Conservation (phyloP, 2,329 filamentous ascomycete species). For the Cytospora paraplurivora region DNA sequence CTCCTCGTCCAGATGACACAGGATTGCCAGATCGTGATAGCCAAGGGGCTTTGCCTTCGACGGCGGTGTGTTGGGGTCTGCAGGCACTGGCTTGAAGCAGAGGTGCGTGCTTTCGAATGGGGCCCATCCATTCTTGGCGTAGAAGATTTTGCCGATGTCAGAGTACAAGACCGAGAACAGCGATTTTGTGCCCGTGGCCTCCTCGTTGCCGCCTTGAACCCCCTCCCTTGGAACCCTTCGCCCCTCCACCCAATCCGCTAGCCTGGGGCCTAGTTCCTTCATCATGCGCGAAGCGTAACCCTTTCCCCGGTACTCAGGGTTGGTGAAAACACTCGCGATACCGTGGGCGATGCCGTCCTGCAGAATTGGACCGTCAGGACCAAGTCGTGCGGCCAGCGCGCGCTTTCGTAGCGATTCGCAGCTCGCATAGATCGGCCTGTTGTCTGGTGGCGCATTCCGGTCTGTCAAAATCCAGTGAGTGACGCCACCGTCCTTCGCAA, state of each 20-base stretch:
- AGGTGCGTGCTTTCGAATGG: slow-evolving; percentile 74
- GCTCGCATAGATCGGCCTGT: slow-evolving; percentile 60
- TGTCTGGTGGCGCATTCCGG: slow-evolving; percentile 38
- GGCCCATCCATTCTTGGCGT: slow-evolving; percentile 76
- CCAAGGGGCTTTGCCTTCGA: slow-evolving; percentile 49
- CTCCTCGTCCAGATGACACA: slow-evolving; percentile 66
- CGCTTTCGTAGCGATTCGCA: slow-evolving; percentile 67
- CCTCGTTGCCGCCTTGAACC: slow-evolving; percentile 28
- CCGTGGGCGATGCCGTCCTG: slow-evolving; percentile 69
- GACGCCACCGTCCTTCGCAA: slow-evolving; percentile 61
- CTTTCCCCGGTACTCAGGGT: slow-evolving; percentile 64
- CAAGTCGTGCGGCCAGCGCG: slow-evolving; percentile 48
- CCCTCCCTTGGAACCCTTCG: slow-evolving; percentile 26
- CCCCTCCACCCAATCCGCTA: slow-evolving; percentile 39
- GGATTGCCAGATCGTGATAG: slow-evolving; percentile 59
- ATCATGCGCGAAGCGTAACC: slow-evolving; percentile 82
- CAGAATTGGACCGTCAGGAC: slow-evolving; percentile 40
- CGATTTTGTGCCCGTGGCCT: slow-evolving; percentile 40
- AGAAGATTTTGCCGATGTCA: slow-evolving; percentile 83
- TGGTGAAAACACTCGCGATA: slow-evolving; percentile 78
- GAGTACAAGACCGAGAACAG: slow-evolving; percentile 82
- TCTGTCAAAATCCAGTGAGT: slow-evolving; percentile 67
- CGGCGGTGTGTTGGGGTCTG: slow-evolving; percentile 27
- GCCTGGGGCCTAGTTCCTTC: slow-evolving; percentile 56
- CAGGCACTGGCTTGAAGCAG: slow-evolving; percentile 51